A percentile compares a stretch with the other conserved stretches of the same genome.
phyloP scores from a whole-genome alignment of 805 yeast genomes.

The Cyberlindnera meyerae region DNA sequence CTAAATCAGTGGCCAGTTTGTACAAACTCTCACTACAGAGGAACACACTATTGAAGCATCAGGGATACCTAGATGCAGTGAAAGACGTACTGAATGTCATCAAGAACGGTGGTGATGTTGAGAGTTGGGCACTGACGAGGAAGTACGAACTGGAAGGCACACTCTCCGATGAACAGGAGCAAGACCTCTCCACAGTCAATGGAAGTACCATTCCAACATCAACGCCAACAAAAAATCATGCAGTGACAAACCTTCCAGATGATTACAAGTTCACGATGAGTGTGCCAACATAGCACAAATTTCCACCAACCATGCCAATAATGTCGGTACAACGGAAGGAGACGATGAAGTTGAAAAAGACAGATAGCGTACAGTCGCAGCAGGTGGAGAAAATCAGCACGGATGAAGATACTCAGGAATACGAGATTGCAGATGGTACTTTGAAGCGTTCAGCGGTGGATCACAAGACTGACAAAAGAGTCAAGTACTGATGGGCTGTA shows the following conservation, averaged over 20 bases:
- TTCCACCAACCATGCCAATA: constrained; percentile 22
- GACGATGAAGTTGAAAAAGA: constrained; percentile 1
- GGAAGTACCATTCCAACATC: background rate
- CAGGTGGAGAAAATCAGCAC: background rate
- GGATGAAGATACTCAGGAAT: too few relatives aligned
- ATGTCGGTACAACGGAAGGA: constrained; percentile 5
- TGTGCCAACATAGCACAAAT: constrained; percentile 11
- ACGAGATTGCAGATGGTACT: constrained; percentile 4
- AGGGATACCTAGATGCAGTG: constrained; percentile 59
- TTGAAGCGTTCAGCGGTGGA: constrained; percentile 6
- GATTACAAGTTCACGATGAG: constrained; percentile 18
- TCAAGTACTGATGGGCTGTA: constrained; percentile 2
- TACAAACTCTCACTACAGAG: constrained; percentile 53
- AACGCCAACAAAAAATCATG: background rate
- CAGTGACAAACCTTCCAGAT: constrained; percentile 13
- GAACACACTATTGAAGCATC: constrained; percentile 39
- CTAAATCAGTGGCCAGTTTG: constrained; percentile 62
- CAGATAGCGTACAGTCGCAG: background rate
- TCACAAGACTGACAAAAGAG: constrained; percentile 6
- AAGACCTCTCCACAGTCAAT: too few relatives aligned
- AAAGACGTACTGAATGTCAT: constrained; percentile 48
- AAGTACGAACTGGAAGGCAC: constrained; percentile 36
- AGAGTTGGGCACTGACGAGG: constrained; percentile 47
- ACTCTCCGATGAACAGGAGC: background rate
- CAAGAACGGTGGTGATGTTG: constrained; percentile 37